phyloP scores from a whole-genome alignment of 129 eudicot species.

The Rutidosis leptorrhynchoides region DNA sequence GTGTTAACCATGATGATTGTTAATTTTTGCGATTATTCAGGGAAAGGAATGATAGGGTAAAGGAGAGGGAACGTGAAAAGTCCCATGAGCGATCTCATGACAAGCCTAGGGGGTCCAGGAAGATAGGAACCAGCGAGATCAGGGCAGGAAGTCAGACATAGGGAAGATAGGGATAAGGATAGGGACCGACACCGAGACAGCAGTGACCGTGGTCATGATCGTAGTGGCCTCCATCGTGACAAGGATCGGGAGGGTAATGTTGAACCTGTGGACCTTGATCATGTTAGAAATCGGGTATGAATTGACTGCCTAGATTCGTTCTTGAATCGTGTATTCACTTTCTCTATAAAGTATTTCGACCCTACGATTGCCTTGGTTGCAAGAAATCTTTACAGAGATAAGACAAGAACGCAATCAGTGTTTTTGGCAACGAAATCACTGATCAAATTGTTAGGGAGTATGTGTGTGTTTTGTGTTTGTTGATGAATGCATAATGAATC shows the following conservation, averaged over 20 bases:
- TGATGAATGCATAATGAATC: too few species aligned
- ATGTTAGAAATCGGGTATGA: too few species aligned
- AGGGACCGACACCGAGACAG: slow-evolving; percentile 46
- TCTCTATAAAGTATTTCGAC: too few species aligned
- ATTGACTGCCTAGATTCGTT: too few species aligned
- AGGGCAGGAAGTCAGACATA: slow-evolving; percentile 63
- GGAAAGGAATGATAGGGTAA: slow-evolving; percentile 80
- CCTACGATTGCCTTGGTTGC: too few species aligned
- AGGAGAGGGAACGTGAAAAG: slow-evolving; percentile 64
- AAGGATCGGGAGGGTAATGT: slow-evolving; percentile 52
- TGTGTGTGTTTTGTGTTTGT: too few species aligned
- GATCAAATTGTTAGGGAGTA: too few species aligned
- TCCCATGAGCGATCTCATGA: slow-evolving; percentile 85
- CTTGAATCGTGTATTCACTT: too few species aligned
- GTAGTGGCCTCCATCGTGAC: slow-evolving; percentile 44
- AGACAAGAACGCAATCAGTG: too few species aligned
- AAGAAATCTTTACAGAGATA: too few species aligned
- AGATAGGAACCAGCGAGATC: slow-evolving; percentile 81
- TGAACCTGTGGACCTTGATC: slow-evolving; percentile 41
- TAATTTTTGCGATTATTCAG: slow-evolving; percentile 27
- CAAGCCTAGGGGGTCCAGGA: slow-evolving; percentile 71
- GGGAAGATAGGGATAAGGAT: slow-evolving; percentile 51
- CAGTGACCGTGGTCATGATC: slow-evolving; percentile 46
- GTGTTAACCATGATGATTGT: background rate
- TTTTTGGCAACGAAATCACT: too few species aligned